Base-by-base conservation (phyloP, 495 filamentous ascomycete genomes). In the Penicillium antarcticum region DNA sequence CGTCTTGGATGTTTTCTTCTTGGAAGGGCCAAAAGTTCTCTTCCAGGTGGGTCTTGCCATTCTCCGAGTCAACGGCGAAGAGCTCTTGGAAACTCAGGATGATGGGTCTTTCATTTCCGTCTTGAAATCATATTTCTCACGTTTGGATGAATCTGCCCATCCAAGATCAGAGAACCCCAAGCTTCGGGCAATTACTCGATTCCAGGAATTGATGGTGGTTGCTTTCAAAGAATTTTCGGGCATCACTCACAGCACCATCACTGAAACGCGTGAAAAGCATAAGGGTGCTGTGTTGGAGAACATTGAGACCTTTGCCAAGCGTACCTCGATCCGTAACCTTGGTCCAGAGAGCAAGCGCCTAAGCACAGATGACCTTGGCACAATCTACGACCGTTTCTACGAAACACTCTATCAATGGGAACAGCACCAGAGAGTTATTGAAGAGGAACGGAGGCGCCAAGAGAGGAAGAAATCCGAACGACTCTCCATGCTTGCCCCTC, bases 171-270 rank as follows among this genome's bases (percentile, higher is more conserved):
- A 95, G 59, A 97, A 97, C 56, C 84, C 90, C 1, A 97, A 97
- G 63, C 72, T 96, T 18, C 80, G 92, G 52, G 89, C 90, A 8
- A 92, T 98, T 33, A 98, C 95, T 0, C 80, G 88, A 37, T 98
- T 98, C 68, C 94, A 98, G 65, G 94, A 97, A 61, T 78, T 98
- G 46, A 96, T 98, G 89, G 94, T 98, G 2, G 92, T 97, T 3
- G 94, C 94, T 11, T 97, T 97, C 75, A 96, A 95, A 52, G 94
- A 98, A 60, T 98, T 98, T 58, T 86, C 92, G 1, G 89, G 84
- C 8, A 96, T 98, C 61, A 98, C 94, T 0, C 92, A 97, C 61
- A 85, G 80, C 58, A 96, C 87, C 33, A 91, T 98, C 46, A 84
- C 82, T 2, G 94, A 97, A 53, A 83, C 95, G 54, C 88, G 94